Conservation (phyloP, 23 red algal genomes). For the Agarophyton chilense region DNA sequence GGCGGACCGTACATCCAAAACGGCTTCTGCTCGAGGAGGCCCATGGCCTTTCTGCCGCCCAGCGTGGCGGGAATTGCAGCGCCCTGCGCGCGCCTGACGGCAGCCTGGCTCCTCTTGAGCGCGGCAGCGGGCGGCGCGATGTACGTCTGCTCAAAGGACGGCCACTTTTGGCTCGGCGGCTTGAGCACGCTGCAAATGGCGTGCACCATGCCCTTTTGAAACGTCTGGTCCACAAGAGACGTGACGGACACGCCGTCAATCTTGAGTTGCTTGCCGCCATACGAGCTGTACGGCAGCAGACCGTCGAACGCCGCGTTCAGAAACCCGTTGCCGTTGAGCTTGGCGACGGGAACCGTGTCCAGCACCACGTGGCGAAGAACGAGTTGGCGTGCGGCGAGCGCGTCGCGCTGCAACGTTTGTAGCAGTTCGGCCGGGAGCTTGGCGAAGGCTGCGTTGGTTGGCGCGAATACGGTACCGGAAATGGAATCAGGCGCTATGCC, state of each 20-base stretch:
- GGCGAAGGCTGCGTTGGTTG: conserved; percentile 55
- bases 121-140: neutral
- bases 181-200: conserved; percentile 24
- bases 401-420: neutral
- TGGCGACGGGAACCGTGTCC: neutral
- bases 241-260: neutral
- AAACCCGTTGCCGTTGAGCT: conserved; percentile 53
- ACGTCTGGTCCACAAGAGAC: neutral
- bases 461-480: conserved; percentile 57
- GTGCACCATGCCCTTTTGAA: conserved; percentile 52
- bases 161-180: conserved; percentile 33
- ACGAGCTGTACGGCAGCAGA: conserved; percentile 29
- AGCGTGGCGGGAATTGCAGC: conserved; percentile 19
- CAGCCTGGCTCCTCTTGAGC: neutral
- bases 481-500: neutral
- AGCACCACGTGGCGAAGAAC: conserved; percentile 49
- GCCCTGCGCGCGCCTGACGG: neutral
- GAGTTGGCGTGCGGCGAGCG: neutral
- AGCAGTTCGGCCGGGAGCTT: conserved; percentile 15
- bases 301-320: conserved; percentile 19
- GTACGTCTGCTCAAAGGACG: conserved; percentile 34
- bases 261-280: conserved; percentile 25
- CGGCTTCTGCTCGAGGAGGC: conserved; percentile 44
- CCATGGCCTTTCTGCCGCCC: conserved; percentile 74
- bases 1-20: conserved; percentile 84